Base-by-base conservation (phyloP, 768 basidiomycete species). In the Lentinus brumalis region DNA sequence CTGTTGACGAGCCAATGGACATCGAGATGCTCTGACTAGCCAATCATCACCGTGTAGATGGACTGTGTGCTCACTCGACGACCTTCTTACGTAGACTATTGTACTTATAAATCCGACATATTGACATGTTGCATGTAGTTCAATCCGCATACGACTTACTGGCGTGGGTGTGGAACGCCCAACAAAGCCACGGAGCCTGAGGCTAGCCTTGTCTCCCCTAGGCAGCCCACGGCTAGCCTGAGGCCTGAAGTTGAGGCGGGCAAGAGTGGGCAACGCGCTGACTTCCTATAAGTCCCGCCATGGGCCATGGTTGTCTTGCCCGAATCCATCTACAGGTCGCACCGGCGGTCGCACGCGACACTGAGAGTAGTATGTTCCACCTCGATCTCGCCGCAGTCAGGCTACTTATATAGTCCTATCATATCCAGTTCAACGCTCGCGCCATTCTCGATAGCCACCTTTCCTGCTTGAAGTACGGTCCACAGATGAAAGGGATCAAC, bases 1-100 rank as follows among this genome's bases (percentile, higher is more conserved):
- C 51, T 14, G 58, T 58, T 44, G 70, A 73, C 60, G 67, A 68
- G 57, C 62, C 68, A 59, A 70, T 70, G 71, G 72, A 70, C 54
- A 61, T 71, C 46, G 67, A 71, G 61, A 57, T 62, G 53, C 54
- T 68, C 21, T 60, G 56, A 60, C 45, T 5, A 29, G 30, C 62
- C 62, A 59, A 56, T 63, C 62, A 42, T n/a, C 35, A 35, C 35
- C 35, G 18, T 42, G 42, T 44, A 18, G 14, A 44, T 6, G 9
- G 42, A 26, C 21, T 44, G 15, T 44, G 5, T 35, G 30, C 32
- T 52, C 18, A 14, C 9, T n/a, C 15, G 14, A 26, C 21, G 21
- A 26, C 21, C 10, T n/a, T 52, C 15, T 16, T 5, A 18, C 30
- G 35, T 30, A 52, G 35, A 26, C 21, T 26, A 26, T 2, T 50